Evolutionary conservation across 768 basidiomycete species (phyloP).

Genomic region (Polyporus arcularius): DNA sequence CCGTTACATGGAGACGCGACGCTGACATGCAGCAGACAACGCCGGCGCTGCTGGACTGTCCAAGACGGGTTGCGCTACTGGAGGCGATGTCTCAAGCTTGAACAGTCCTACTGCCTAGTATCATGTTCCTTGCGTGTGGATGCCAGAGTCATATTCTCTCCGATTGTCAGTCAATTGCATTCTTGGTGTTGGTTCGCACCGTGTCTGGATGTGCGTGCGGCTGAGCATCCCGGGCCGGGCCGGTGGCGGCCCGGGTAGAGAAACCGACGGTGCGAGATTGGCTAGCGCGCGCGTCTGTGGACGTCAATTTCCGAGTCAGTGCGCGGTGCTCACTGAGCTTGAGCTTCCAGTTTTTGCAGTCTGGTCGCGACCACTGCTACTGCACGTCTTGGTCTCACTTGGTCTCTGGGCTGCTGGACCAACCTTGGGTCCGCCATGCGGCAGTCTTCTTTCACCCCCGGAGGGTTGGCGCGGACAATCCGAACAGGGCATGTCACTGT

Average conservation of each 20-base stretch:
- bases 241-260: no score
- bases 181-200: no score
- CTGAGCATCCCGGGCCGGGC: no score
- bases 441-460: constrained; percentile 1
- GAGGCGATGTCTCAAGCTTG: constrained; percentile 16
- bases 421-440: constrained; percentile 8
- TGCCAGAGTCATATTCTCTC: no score
- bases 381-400: neutral
- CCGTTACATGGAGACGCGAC: neutral
- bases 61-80: constrained; percentile 26
- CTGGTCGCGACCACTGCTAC: neutral
- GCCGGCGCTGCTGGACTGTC: constrained; percentile 27
- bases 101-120: neutral
- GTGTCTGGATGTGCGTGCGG: no score
- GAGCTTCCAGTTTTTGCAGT: neutral
- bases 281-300: no score
- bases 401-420: constrained; percentile 11
- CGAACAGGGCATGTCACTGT: neutral
- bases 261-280: no score
- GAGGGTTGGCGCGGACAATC: neutral
- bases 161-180: no score
- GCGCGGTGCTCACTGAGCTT: no score
- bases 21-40: constrained; percentile 23
- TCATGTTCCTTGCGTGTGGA: no score
- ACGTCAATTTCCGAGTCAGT: no score